Evolutionary conservation across 306 rosid species (phyloP), one percentile per base, ranked within the genome.

Genomic region (Betula pendula): DNA sequence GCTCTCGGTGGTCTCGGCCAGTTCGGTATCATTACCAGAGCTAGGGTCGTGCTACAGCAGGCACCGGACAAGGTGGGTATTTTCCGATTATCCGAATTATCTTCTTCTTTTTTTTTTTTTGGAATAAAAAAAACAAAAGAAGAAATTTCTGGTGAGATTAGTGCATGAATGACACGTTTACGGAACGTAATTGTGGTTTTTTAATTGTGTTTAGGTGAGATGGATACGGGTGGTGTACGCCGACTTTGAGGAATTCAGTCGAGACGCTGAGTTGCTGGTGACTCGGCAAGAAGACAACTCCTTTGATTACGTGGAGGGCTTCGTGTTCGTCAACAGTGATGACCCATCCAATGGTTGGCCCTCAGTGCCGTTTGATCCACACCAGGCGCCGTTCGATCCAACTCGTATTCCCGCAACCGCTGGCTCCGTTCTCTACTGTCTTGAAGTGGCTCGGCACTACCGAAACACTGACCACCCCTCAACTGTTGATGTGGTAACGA

Each of bases 291-390:
- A 92, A 33, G 84, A 85, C n/a, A 89, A 89, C 43, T 87, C 91
- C 62, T 96, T 96, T 68, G 96, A 92, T 66, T 96, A 96, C 90
- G 90, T 96, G 89, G 99, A 96, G 83, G 99, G 99, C 7, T 96
- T 91, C 55, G 99, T 88, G 6, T 84, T 96, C 19, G 84, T 86
- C 58, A 96, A 96, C 88, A 87, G 81, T 70, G 85, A 90, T 14
- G 92, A 87, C 88, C 91, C 89, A 6, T 69, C 79, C 5, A 91
- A 88, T 9, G 99, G 99, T 0, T 81, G 96, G 80, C 89, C 97
- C 63, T 78, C 96, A 0, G 92, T 96, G 2, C 94, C 91, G 11
- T 16, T 92, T 15, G 74, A 77, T 33, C 81, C 87, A 50, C 79
- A 79, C 65, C 87, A 86, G 50, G 52, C 43, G 0, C 92, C 92